Base-by-base conservation (phyloP, 1,284 basidiomycete genomes). In the Apiotrichum montevideense region DNA sequence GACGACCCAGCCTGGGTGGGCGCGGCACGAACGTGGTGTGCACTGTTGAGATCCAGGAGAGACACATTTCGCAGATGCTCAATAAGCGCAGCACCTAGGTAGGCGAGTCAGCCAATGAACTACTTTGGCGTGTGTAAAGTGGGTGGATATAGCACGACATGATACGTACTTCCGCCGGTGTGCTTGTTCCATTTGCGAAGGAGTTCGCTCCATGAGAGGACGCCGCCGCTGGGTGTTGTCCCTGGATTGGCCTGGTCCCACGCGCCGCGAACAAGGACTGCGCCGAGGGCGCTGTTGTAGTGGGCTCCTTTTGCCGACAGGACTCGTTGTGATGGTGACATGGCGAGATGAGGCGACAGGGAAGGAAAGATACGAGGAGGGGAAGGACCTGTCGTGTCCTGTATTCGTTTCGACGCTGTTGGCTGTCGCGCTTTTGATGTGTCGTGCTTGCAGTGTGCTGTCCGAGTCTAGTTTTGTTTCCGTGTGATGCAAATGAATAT, bases 131-230 rank as follows among this genome's bases (percentile, higher is more conserved):
- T 21, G 21, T 21, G 21, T 21, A 21, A 21, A 21, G 21, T 21
- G 21, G 21, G 21, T 21, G 21, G 21, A 10, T 43, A 43, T 43
- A 39, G 13, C 13, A 13, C 37, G 13, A 29, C n/a, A 35, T 21
- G 21, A 21, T 32, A 79, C 75, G 70, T 62, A 74, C 73, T 69
- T n/a, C 73, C 73, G 7, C 73, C 73, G 56, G 86, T 87, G 67
- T 94, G 90, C 68, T 93, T 94, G 67, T 87, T 86, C 80, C 90
- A 92, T 73, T 95, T 94, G 64, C 89, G 81, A 33, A 92, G 77
- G 14, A 92, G 81, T 66, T 91, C 87, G 3, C 82, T 80, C 91
- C 90, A 94, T 10, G 84, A 79, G 35, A 94, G 72, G 7, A 74
- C 67, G 0, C 70, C 64, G 14, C 83, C 85, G 49, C 84, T 84